phyloP scores from a whole-genome alignment of 208 protist genomes.

The Wallacemonas sp. region DNA sequence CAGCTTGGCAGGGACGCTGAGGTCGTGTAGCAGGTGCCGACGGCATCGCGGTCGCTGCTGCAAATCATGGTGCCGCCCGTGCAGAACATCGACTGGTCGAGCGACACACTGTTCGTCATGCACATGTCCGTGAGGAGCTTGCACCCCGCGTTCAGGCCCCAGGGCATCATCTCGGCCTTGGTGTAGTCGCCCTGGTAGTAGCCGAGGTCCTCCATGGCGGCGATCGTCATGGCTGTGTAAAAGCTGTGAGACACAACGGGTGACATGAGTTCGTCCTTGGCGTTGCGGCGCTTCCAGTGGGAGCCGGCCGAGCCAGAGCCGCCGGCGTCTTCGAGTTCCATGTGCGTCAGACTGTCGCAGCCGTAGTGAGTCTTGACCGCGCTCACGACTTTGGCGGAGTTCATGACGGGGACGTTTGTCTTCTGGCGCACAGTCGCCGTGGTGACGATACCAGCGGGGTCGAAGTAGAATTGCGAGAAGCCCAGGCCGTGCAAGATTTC shows the following conservation, averaged over 20 bases:
- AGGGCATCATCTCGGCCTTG: constrained; percentile 43
- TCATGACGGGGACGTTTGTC: background rate
- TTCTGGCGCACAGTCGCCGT: background rate
- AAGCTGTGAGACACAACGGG: too few relatives aligned
- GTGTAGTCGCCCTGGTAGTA: constrained; percentile 51
- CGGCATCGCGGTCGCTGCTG: constrained; percentile 21
- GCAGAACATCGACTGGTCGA: constrained; percentile 36
- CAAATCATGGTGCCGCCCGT: constrained; percentile 3
- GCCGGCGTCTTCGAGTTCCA: too few relatives aligned
- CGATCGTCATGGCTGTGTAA: constrained; percentile 57
- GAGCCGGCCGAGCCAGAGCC: too few relatives aligned
- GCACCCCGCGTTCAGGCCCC: constrained; percentile 56
- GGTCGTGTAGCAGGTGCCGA: constrained; percentile 35
- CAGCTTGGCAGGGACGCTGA: background rate
- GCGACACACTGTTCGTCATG: constrained; percentile 13
- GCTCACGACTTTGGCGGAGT: background rate
- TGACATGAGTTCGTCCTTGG: too few relatives aligned
- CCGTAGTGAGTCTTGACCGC: too few relatives aligned
- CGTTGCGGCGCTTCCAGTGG: constrained; percentile 33
- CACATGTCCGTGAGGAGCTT: constrained; percentile 25
- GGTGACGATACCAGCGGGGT: too few relatives aligned
- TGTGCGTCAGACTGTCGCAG: too few relatives aligned
- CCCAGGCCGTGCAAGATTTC: constrained; percentile 47
- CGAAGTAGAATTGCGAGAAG: constrained; percentile 18
- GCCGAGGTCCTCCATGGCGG: constrained; percentile 59